phyloP scores from a whole-genome alignment of 345 rosid species.

The Hevea brasiliensis region DNA sequence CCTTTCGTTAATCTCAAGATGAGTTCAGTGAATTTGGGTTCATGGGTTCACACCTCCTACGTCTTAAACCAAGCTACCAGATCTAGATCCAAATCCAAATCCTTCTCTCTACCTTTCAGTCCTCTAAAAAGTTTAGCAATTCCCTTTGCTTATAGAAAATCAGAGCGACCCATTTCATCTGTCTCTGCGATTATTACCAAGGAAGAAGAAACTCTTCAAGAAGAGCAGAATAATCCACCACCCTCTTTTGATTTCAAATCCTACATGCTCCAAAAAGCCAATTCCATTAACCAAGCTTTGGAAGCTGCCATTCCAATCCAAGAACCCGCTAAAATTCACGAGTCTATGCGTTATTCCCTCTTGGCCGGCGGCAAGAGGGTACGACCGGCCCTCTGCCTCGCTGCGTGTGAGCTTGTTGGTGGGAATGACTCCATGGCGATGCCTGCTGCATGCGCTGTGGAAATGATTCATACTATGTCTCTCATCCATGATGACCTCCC shows the following conservation, averaged over 20 bases:
- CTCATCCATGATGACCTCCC: constrained; percentile 93
- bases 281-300: constrained; percentile 62
- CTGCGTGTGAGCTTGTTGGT: constrained; percentile 82
- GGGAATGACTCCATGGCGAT: constrained; percentile 63
- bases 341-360: constrained; percentile 94
- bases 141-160: constrained; percentile 2
- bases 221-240: constrained; percentile 28
- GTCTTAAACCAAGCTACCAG: constrained; percentile 28
- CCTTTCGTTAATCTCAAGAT: constrained; percentile 20
- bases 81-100: constrained; percentile 38
- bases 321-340: constrained; percentile 77
- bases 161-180: constrained; percentile 32
- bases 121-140: constrained; percentile 9
- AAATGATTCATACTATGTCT: constrained; percentile 97
- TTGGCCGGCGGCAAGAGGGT: constrained; percentile 91
- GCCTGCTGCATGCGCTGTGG: constrained; percentile 89
- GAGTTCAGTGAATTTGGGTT: constrained; percentile 51
- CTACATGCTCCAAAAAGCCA: constrained; percentile 65
- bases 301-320: constrained; percentile 60
- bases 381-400: constrained; percentile 76
- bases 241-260: constrained; percentile 72
- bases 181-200: constrained; percentile 53
- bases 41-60: constrained; percentile 39
- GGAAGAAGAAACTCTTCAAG: constrained; percentile 37
- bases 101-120: constrained; percentile 14